Percentiles rank a stretch among this genome's conserved stretches.
Conservation (phyloP, 2,329 filamentous ascomycete genomes). For the Allantophomopsis lycopodina region DNA sequence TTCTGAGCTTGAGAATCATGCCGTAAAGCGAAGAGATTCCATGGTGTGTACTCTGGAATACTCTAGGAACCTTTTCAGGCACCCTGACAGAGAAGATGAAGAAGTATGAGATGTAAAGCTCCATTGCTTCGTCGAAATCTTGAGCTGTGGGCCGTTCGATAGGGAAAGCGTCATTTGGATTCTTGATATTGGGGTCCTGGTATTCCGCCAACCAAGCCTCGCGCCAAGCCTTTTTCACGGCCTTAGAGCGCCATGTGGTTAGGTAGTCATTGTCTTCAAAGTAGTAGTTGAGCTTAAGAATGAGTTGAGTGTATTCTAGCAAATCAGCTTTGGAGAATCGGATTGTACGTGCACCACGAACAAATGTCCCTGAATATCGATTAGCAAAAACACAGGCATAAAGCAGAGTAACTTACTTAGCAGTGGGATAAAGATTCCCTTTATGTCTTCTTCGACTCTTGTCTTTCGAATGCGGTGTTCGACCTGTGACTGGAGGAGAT, state of each 20-base stretch:
- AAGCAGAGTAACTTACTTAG: slow-evolving; percentile 14
- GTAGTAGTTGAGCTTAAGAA: slow-evolving; percentile 32
- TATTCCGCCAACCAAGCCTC: slow-evolving; percentile 30
- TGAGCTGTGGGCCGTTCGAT: slow-evolving; percentile 19
- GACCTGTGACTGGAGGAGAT: slow-evolving; percentile 34
- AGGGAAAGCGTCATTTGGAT: slow-evolving; percentile 13
- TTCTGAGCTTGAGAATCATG: slow-evolving; percentile 40
- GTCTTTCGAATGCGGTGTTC: slow-evolving; percentile 24
- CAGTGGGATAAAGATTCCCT: slow-evolving; percentile 29
- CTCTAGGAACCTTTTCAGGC: slow-evolving; percentile 35
- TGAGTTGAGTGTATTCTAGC: slow-evolving; percentile 26
- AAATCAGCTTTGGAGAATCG: slow-evolving; percentile 26
- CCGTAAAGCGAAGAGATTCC: slow-evolving; percentile 39
- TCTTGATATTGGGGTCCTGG: slow-evolving; percentile 19
- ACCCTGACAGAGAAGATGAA: slow-evolving; percentile 44
- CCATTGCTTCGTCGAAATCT: slow-evolving; percentile 18
- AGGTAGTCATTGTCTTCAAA: slow-evolving; percentile 33
- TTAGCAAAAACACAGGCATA: too few species aligned
- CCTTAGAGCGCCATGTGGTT: slow-evolving; percentile 28
- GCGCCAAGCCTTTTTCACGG: slow-evolving; percentile 28
- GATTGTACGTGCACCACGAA: slow-evolving; percentile 29
- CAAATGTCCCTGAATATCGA: slow-evolving; percentile 13
- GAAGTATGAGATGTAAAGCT: slow-evolving; percentile 24
- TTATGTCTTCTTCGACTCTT: slow-evolving; percentile 23
- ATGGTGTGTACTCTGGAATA: slow-evolving; percentile 44